phyloP scores from a whole-genome alignment of 805 yeast species.

The Candida ovalis region DNA sequence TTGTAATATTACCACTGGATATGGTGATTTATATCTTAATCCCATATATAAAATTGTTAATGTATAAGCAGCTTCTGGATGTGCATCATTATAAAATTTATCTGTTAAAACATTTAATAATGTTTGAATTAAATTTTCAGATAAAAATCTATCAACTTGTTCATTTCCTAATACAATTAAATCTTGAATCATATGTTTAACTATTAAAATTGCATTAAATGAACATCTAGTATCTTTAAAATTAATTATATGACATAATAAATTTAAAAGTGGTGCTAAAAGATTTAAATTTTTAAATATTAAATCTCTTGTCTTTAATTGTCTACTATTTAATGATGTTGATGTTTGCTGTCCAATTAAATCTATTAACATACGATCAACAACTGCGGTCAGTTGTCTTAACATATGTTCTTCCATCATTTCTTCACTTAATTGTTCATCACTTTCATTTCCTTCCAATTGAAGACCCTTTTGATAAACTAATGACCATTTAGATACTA shows the following conservation, averaged over 20 bases:
- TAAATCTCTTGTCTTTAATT: slow-evolving; percentile 59
- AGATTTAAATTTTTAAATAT: slow-evolving; percentile 62
- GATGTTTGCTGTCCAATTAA: slow-evolving; percentile 73
- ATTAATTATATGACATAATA: slow-evolving; percentile 71
- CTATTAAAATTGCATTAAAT: slow-evolving; percentile 79
- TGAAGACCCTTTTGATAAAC: slow-evolving; percentile 57
- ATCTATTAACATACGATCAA: slow-evolving; percentile 82
- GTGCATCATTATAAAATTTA: slow-evolving; percentile 79
- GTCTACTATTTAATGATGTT: slow-evolving; percentile 47
- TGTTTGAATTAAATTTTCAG: slow-evolving; percentile 65
- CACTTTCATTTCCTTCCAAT: slow-evolving; percentile 53
- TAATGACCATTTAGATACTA: slow-evolving; percentile 72
- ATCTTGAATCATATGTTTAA: slow-evolving; percentile 69
- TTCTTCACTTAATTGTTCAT: slow-evolving; percentile 87
- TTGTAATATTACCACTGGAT: slow-evolving; percentile 60
- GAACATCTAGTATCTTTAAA: slow-evolving; percentile 91
- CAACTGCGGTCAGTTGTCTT: slow-evolving; percentile 89
- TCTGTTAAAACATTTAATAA: slow-evolving; percentile 65
- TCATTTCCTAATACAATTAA: slow-evolving; percentile 60
- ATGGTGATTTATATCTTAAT: slow-evolving; percentile 62
- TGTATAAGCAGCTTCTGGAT: slow-evolving; percentile 88
- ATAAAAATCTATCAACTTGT: slow-evolving; percentile 68
- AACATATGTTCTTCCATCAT: slow-evolving; percentile 97
- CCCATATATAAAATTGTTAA: slow-evolving; percentile 76
- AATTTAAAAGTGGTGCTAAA: slow-evolving; percentile 71